Base-by-base conservation (phyloP, 192 early-diverging fungal genomes). In the Pilaira anomala region DNA sequence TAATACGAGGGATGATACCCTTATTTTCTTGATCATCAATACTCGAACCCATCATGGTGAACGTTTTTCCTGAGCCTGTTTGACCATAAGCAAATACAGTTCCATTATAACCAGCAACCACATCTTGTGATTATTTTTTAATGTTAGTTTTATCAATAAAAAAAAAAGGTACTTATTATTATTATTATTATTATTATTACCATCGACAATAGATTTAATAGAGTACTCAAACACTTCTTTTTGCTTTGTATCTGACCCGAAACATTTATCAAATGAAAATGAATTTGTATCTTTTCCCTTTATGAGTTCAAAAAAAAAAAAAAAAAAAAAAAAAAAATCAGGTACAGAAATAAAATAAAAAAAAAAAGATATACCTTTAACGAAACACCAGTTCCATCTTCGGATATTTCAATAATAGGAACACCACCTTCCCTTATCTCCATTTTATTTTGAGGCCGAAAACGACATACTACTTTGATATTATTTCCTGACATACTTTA, bases 81-180 rank as follows among this genome's bases (percentile, higher is more conserved):
- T 99, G 97, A 68, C 97, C 97, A 67, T 99, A 99, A 48, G 95
- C 95, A 72, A 99, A 99, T 24, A 99, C 94, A 5, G 96, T 98
- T 50, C 95, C 94, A 75, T 99, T 97, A 81, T 98, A 99, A 58
- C 97, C 96, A 44, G 65, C 55, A 22, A 76, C 53, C 40, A 73
- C 58, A 67, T 69, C 57, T 64, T 44, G 13, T 21, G 21, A n/a
- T 16, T 14, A 33, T 55, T 39, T 28, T 26, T 45, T 25, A 22
- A 12, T 36, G 33, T 28, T 12, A 59, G 21, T 26, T 26, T 44
- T 21, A n/a, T n/a, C n/a, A n/a, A 55, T 30, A 53, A 5, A 11
- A 54, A 36, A 9, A 13, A 29, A 50, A 24, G 25, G 26, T 52
- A 19, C 3, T 6, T 29, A 7, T 33, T 55, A n/a, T 29, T 36